Conservation (phyloP, 2,329 filamentous ascomycete genomes). For the Beauveria medogensis region DNA sequence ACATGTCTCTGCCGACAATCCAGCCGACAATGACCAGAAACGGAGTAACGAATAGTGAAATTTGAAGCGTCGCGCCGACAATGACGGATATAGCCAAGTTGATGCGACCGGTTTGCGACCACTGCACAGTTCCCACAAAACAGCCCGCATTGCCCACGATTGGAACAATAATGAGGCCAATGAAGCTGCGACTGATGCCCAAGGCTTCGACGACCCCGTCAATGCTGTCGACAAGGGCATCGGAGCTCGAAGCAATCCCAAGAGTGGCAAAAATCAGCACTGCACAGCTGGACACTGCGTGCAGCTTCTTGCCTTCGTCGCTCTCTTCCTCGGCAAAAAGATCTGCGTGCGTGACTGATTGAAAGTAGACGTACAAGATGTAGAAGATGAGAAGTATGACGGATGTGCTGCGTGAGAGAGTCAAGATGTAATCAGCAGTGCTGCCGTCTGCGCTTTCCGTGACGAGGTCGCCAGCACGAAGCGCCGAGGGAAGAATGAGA, state of each 20-base stretch:
- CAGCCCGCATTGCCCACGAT: conserved; percentile 15
- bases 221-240: conserved; percentile 20
- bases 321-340: conserved; percentile 11
- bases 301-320: conserved; percentile 11
- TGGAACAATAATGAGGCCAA: conserved; percentile 14
- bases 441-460: neutral
- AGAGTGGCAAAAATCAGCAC: conserved; percentile 14
- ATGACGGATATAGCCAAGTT: conserved; percentile 16
- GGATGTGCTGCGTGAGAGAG: conserved; percentile 9
- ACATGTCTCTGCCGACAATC: conserved; percentile 12
- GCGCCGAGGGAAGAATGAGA: conserved; percentile 7
- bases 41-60: conserved; percentile 15
- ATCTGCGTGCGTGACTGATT: conserved; percentile 8
- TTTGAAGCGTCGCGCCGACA: conserved; percentile 16
- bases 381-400: conserved; percentile 9
- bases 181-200: conserved; percentile 14
- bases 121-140: conserved; percentile 15
- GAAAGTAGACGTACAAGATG: conserved; percentile 8
- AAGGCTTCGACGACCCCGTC: conserved; percentile 14
- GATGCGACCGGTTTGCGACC: conserved; percentile 13
- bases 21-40: conserved; percentile 14
- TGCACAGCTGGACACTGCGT: conserved; percentile 12
- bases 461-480: conserved; percentile 4
- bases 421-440: conserved; percentile 8
- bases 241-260: conserved; percentile 17